Evolutionary conservation across 208 protist genomes (phyloP).

Genomic region (Trypanosomatidae sp.): DNA sequence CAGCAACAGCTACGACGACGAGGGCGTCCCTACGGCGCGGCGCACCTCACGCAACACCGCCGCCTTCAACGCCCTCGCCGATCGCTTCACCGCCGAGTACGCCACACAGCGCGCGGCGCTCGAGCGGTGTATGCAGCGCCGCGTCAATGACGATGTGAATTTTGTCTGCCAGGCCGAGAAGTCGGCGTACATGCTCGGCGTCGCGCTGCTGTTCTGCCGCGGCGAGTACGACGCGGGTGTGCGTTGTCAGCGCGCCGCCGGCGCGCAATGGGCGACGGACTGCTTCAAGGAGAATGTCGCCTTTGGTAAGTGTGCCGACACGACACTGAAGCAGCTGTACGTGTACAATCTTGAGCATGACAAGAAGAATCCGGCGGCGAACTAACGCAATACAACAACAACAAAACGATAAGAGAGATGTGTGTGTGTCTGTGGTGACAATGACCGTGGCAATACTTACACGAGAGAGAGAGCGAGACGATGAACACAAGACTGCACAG

Average conservation of each 20-base stretch:
- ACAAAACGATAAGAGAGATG: neutral
- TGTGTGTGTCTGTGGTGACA: no score
- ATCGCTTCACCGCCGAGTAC: constrained; percentile 47
- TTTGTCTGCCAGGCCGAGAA: constrained; percentile 76
- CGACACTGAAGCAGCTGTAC: constrained; percentile 69
- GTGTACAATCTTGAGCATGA: constrained; percentile 74
- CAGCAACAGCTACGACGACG: no score
- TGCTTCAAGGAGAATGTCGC: constrained; percentile 80
- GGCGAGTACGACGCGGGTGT: constrained; percentile 61
- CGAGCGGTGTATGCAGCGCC: constrained; percentile 53
- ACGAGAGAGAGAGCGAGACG: no score
- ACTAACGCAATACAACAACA: constrained; percentile 12
- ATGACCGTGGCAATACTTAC: no score
- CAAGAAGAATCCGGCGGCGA: constrained; percentile 62
- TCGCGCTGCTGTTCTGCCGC: constrained; percentile 59
- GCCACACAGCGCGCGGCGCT: constrained; percentile 32
- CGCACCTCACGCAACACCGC: constrained; percentile 76
- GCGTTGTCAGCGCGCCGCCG: constrained; percentile 52
- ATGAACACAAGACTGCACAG: no score
- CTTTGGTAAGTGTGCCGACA: constrained; percentile 74
- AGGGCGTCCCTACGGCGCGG: no score
- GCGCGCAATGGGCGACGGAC: constrained; percentile 57
- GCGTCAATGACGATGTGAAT: constrained; percentile 81
- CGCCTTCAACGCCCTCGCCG: constrained; percentile 61
- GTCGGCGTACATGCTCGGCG: constrained; percentile 54